Base-by-base conservation (phyloP, 768 basidiomycete species). In the Pulveroboletus sp. region DNA sequence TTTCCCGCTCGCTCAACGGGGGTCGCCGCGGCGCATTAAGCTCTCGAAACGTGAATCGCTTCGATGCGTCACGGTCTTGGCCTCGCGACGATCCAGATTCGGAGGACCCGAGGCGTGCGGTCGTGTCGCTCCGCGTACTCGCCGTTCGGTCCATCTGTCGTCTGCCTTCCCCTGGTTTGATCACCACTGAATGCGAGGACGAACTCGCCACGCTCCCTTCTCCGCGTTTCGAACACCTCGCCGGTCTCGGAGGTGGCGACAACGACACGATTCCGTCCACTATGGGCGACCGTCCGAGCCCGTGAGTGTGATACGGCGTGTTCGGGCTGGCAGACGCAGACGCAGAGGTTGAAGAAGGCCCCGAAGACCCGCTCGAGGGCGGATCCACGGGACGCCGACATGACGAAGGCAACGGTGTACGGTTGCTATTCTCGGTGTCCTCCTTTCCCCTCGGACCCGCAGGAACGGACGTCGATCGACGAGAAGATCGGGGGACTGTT, bases 1-100 rank as follows among this genome's bases (percentile, higher is more conserved):
- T 90, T 69, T 90, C 85, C 58, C 78, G 68, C 62, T 87, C 84
- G 22, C 80, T 80, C 62, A 83, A 64, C 36, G 66, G 72, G 20
- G 65, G 64, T 45, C 67, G 64, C 43, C 67, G 65, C 24, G 62
- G 63, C 24, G 52, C 58, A n/a, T 67, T 58, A 20, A 81, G 58
- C 56, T 79, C 74, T 12, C 81, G 75, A 68, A 79, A 83, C 37
- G 70, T 76, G 40, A 76, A 41, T 19, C 68, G 68, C 34, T 72
- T 65, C 38, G 43, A 45, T 22, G 54, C 10, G 30, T 38, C 50
- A 17, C n/a, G 58, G 50, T 50, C 57, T 41, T 29, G 42, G 39
- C 41, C 57, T 42, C 37, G 51, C 10, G 41, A 48, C 17, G 26
- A 32, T 24, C 45, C 16, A 1, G 38, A 35, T 40, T 53, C 54